Base-by-base conservation (phyloP, 768 basidiomycete species). In the Lactarius hengduanensis region DNA sequence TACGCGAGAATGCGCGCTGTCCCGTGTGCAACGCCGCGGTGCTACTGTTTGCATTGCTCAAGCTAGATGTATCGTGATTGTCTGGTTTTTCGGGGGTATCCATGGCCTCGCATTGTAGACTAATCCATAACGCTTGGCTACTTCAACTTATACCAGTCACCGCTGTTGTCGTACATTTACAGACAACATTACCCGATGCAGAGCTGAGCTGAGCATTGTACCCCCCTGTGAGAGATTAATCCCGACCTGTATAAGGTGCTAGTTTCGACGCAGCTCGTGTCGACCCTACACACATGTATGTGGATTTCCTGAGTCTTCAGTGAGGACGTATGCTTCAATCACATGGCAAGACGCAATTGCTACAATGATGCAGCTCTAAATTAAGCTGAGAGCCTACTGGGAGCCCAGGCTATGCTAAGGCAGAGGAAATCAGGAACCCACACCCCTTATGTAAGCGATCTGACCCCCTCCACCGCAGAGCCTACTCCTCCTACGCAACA, bases 31-130 rank as follows among this genome's bases (percentile, higher is more conserved):
- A 62, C 16, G 55, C 67, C 22, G 63, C 60, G 32, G 69, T 70
- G 50, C 56, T 70, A 28, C 32, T 70, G 50, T 70, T 70, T 69
- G 66, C 69, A n/a, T 18, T 70, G 59, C 58, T 70, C n/a, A 69
- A 41, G 22, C 30, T 70, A n/a, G 65, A 69, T 58, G 11, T 67
- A 43, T 62, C 61, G 2, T 58, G 47, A 43, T 38, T 59, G 16
- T n/a, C 61, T 65, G 41, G 16, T 55, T 26, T 55, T 26, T 53
- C 2, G n/a, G 20, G n/a, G 20, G 22, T 26, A 30, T 55, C 9
- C 28, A 3, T 55, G 28, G 8, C 45, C 45, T 47, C 9, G 45
- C 45, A 22, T 20, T 22, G 45, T 22, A 22, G 45, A 22, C 45
- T 22, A 22, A 22, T 47, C 10, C 45, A 47, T 47, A n/a, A 11